A percentile compares a stretch with the other conserved stretches of the same genome.
phyloP scores from a whole-genome alignment of 1,284 basidiomycete genomes.

The Ceratorhiza oryzae-sativae region DNA sequence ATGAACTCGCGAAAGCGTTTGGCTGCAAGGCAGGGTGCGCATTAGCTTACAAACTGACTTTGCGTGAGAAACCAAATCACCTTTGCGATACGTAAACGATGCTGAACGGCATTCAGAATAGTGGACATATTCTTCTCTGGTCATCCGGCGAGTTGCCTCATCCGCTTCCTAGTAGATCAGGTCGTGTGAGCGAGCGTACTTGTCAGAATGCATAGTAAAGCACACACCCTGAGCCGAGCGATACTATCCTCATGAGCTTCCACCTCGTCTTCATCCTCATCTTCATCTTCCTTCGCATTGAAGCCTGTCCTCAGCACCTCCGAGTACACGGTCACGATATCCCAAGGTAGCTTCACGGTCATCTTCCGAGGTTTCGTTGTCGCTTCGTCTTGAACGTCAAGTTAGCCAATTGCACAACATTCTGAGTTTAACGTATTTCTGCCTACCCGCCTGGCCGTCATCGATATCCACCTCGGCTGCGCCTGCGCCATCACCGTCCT shows the following conservation, averaged over 20 bases:
- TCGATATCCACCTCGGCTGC: slow-evolving; percentile 84
- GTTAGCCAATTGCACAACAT: not conserved
- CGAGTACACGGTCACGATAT: slow-evolving; percentile 89
- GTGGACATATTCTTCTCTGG: slow-evolving; percentile 94
- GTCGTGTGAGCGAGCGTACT: not conserved
- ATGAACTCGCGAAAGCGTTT: slow-evolving; percentile 97
- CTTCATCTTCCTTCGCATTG: slow-evolving; percentile 79
- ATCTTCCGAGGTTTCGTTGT: slow-evolving; percentile 89
- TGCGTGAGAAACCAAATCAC: slow-evolving; percentile 52
- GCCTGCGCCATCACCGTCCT: slow-evolving; percentile 78
- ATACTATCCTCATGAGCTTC: slow-evolving; percentile 96
- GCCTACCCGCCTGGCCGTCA: slow-evolving; percentile 70
- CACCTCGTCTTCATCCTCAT: slow-evolving; percentile 94
- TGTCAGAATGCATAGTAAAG: slow-evolving; percentile 18
- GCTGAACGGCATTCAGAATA: slow-evolving; percentile 98
- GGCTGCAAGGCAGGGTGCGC: slow-evolving; percentile 55
- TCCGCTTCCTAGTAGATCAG: slow-evolving; percentile 76
- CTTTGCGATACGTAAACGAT: slow-evolving; percentile 95
- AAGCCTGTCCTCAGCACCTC: slow-evolving; percentile 70
- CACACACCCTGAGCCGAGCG: slow-evolving; percentile 75
- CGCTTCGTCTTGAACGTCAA: slow-evolving; percentile 66
- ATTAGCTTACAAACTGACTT: not conserved
- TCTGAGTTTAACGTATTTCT: not conserved
- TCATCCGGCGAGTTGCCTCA: slow-evolving; percentile 95
- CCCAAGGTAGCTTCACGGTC: slow-evolving; percentile 96